Conservation (phyloP, 225 moss, liverwort and hornwort genomes). For the Polytrichum formosum region DNA sequence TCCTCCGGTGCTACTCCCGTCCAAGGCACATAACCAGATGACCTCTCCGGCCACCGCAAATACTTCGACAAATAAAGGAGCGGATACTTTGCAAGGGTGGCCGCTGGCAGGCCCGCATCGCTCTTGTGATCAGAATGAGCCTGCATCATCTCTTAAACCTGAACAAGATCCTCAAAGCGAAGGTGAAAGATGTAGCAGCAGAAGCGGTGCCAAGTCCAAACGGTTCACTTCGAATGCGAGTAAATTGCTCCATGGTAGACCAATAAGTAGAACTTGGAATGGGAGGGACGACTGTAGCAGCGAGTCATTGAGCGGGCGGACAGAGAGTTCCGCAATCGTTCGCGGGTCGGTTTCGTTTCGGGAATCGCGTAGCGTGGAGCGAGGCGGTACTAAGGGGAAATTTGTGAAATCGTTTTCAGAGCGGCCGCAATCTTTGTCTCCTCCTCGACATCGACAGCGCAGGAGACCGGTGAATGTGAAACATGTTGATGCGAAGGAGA, state of each 20-base stretch:
- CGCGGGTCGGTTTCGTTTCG: conserved; percentile 41
- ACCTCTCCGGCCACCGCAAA: conserved; percentile 12
- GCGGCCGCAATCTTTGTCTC: conserved; percentile 21
- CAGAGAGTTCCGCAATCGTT: conserved; percentile 21
- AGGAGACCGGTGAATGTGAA: not conserved
- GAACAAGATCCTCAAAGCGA: conserved; percentile 17
- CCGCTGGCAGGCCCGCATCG: conserved; percentile 20
- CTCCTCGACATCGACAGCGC: conserved; percentile 16
- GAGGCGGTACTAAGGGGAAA: conserved; percentile 22
- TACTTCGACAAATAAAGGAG: conserved; percentile 14
- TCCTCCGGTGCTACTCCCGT: conserved; percentile 33
- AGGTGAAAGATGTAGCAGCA: conserved; percentile 11
- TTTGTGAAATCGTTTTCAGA: conserved; percentile 31
- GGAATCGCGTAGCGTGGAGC: conserved; percentile 28
- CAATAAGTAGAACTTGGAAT: conserved; percentile 30
- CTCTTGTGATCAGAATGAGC: conserved; percentile 23
- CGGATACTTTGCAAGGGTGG: conserved; percentile 40
- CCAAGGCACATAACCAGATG: conserved; percentile 48
- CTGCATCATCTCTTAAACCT: conserved; percentile 26
- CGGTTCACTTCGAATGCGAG: conserved; percentile 21
- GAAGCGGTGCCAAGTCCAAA: conserved; percentile 1
- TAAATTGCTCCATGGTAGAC: conserved; percentile 29
- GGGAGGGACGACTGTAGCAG: conserved; percentile 28
- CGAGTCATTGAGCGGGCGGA: conserved; percentile 24
- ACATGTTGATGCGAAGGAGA: not conserved